phyloP scores from a whole-genome alignment of 140 eudicot genomes.

The Oenanthe javanica region DNA sequence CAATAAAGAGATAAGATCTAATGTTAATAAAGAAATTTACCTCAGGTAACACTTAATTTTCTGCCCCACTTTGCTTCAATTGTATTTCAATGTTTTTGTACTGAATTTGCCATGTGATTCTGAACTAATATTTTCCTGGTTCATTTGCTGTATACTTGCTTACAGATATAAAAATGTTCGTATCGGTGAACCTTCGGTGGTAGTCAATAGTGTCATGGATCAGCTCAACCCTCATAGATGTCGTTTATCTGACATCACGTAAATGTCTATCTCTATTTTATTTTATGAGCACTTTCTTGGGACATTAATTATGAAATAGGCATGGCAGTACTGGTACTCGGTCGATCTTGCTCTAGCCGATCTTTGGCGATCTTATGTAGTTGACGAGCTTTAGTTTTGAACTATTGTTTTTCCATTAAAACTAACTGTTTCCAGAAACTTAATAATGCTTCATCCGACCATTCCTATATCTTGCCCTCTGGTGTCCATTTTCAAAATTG shows the following conservation, averaged over 20 bases:
- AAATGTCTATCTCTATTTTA: constrained; percentile 14
- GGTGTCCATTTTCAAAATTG: not conserved
- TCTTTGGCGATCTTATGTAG: not conserved
- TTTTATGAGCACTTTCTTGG: constrained; percentile 1
- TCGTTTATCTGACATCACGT: constrained; percentile 77
- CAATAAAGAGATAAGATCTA: constrained; percentile 39
- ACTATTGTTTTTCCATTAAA: not conserved
- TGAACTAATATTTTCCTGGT: not conserved
- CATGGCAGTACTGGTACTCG: too few relatives aligned
- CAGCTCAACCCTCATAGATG: constrained; percentile 56
- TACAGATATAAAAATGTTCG: constrained; percentile 69
- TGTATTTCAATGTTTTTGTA: not conserved
- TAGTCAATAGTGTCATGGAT: constrained; percentile 34
- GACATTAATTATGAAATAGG: not conserved
- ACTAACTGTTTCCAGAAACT: not conserved
- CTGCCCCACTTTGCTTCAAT: not conserved
- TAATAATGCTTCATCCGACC: not conserved
- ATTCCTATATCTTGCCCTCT: not conserved
- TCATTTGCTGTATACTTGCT: not conserved
- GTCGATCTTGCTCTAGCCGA: too few relatives aligned
- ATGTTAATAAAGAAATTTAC: constrained; percentile 31
- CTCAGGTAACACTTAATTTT: constrained; percentile 37
- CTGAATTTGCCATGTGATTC: not conserved
- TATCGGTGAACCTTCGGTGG: constrained; percentile 61
- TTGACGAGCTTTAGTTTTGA: not conserved